Evolutionary conservation across 805 yeast species (phyloP).

Genomic region (Scheffersomyces ergatensis): DNA sequence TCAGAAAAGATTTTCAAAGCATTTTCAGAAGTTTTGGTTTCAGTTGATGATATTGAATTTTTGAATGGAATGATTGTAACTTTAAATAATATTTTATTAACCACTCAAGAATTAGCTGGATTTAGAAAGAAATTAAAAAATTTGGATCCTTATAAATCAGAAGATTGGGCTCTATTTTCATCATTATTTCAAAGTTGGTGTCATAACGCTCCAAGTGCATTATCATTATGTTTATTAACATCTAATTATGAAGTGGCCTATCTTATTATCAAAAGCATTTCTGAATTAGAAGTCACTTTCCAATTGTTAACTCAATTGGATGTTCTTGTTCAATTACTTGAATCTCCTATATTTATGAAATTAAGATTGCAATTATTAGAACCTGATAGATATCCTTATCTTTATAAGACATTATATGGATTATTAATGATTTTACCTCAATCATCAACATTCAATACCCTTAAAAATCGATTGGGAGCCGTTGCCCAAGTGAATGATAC

Average conservation of each 20-base stretch:
- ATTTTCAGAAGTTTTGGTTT: constrained; percentile 69
- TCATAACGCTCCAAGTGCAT: constrained; percentile 82
- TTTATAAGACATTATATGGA: constrained; percentile 88
- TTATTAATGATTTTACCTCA: constrained; percentile 92
- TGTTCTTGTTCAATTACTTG: constrained; percentile 82
- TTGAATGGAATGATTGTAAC: constrained; percentile 82
- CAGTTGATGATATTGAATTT: constrained; percentile 55
- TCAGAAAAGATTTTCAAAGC: constrained; percentile 83
- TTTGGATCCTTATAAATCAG: constrained; percentile 49
- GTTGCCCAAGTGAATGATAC: background rate
- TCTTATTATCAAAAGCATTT: constrained; percentile 74
- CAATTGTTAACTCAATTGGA: constrained; percentile 84
- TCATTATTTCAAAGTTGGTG: constrained; percentile 88
- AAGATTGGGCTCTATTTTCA: constrained; percentile 69
- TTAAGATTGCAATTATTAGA: constrained; percentile 84
- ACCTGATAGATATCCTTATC: constrained; percentile 75
- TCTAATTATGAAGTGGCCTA: constrained; percentile 88
- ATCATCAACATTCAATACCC: constrained; percentile 80
- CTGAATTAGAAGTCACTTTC: constrained; percentile 77
- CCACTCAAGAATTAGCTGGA: constrained; percentile 74
- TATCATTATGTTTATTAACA: constrained; percentile 80
- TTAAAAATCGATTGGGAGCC: constrained; percentile 64
- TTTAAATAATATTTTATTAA: constrained; percentile 77
- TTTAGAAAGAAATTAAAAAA: constrained; percentile 64
- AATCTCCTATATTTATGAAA: constrained; percentile 88